Percentiles rank a stretch among this genome's conserved stretches.
phyloP scores from a whole-genome alignment of 192 early-diverging fungal species.

The Coemansia sp. region DNA sequence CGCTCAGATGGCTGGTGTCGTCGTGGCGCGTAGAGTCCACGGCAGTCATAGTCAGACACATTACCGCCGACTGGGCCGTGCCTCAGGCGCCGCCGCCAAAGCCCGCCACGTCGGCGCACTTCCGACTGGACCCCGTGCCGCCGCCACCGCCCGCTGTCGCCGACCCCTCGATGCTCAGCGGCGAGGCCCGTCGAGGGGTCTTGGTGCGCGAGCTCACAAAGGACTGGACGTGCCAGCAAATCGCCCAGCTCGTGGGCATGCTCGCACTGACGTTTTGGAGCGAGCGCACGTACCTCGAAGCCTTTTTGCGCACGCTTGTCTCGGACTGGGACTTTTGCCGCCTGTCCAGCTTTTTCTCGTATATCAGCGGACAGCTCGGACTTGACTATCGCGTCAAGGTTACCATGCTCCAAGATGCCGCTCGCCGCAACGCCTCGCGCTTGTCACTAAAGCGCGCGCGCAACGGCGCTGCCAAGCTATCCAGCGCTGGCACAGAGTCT shows the following conservation, averaged over 20 bases:
- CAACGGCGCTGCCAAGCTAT: slow-evolving; percentile 16
- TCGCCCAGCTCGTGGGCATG: slow-evolving; percentile 55
- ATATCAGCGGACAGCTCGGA: slow-evolving; percentile 57
- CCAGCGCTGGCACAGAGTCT: neutral
- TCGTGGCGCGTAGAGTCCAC: slow-evolving; percentile 76
- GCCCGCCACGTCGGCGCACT: slow-evolving; percentile 8
- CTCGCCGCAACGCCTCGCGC: slow-evolving; percentile 51
- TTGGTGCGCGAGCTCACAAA: slow-evolving; percentile 58
- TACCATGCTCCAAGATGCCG: slow-evolving; percentile 53
- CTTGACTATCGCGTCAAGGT: slow-evolving; percentile 54
- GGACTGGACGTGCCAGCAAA: slow-evolving; percentile 58
- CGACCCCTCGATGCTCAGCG: slow-evolving; percentile 40
- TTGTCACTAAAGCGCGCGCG: slow-evolving; percentile 51
- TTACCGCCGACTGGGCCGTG: slow-evolving; percentile 69
- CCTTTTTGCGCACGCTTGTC: slow-evolving; percentile 60
- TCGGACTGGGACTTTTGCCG: slow-evolving; percentile 69
- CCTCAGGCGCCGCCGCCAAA: slow-evolving; percentile 35
- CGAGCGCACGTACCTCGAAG: slow-evolving; percentile 45
- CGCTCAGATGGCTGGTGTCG: slow-evolving; percentile 74
- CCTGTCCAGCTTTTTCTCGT: slow-evolving; percentile 66
- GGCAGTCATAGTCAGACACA: slow-evolving; percentile 67
- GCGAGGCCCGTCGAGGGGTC: slow-evolving; percentile 53
- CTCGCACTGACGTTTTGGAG: slow-evolving; percentile 50
- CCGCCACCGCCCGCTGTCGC: neutral
- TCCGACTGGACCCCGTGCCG: neutral